phyloP scores from a whole-genome alignment of 2,329 filamentous ascomycete species.

The Claviceps quebecensis region DNA sequence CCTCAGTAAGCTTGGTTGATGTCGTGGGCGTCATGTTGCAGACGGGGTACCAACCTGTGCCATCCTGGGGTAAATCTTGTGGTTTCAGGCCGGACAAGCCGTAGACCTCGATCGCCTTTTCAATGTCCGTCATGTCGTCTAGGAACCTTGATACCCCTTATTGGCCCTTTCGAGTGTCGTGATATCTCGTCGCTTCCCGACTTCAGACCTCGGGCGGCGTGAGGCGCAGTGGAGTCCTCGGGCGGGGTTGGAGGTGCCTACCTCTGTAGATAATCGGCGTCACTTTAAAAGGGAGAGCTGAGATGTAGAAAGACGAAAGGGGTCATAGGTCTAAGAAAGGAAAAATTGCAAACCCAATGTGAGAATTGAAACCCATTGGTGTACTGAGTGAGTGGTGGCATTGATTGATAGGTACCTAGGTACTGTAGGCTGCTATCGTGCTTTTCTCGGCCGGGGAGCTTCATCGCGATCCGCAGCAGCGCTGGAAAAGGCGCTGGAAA shows the following conservation, averaged over 20 bases:
- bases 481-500: background rate
- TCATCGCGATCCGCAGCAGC: background rate
- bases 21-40: background rate
- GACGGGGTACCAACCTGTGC: conserved; percentile 44
- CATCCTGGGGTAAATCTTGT: conserved; percentile 47
- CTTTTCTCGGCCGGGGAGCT: background rate
- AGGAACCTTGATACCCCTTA: background rate
- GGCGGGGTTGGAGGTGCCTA: background rate
- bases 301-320: background rate
- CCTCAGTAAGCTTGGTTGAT: conserved; percentile 3
- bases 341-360: background rate
- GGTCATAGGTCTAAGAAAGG: background rate
- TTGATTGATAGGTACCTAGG: background rate
- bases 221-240: background rate
- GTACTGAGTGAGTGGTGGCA: background rate
- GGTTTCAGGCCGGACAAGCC: conserved; percentile 23
- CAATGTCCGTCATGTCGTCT: conserved; percentile 4
- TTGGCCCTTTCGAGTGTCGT: background rate
- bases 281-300: background rate
- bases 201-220: background rate
- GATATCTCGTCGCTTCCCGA: background rate
- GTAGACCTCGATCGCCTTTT: conserved; percentile 2
- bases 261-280: background rate
- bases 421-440: background rate
- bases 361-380: background rate